These are phyloP conservation scores for Globisporangium cylindrosporum DNA, from an alignment of 352 stramenopile species.

Conservation along the genomic window DNA sequence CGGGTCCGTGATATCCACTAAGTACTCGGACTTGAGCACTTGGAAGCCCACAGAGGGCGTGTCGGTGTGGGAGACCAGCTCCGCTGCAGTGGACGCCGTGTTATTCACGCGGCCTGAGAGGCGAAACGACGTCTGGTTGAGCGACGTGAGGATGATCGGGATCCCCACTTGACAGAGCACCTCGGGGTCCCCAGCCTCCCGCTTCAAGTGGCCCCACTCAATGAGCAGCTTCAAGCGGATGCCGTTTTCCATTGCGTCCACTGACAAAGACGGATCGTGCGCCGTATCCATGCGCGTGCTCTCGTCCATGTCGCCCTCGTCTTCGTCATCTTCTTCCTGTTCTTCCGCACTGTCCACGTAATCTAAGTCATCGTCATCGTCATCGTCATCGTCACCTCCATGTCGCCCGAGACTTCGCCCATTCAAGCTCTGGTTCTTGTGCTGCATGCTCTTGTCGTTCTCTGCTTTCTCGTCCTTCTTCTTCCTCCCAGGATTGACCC, in stretches of 20 bases:
- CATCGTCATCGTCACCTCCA: conserved; percentile 5
- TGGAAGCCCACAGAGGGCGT: conserved; percentile 72
- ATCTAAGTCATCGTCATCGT: conserved; percentile 5
- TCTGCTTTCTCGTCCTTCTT: conserved; percentile 18
- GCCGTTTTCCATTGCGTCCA: conserved; percentile 85
- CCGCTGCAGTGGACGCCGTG: conserved; percentile 38
- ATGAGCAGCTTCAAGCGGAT: conserved; percentile 79
- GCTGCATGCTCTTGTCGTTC: not conserved
- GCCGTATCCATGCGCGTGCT: conserved; percentile 53
- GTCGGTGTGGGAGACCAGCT: conserved; percentile 57
- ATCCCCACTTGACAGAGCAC: conserved; percentile 82
- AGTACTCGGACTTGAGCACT: conserved; percentile 78
- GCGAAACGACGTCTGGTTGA: conserved; percentile 75
- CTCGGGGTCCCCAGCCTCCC: conserved; percentile 57
- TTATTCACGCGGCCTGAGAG: conserved; percentile 70
- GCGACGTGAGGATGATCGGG: conserved; percentile 76
- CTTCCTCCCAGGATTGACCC: conserved; percentile 51
- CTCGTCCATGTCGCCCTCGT: conserved; percentile 41
- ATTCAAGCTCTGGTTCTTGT: not conserved
- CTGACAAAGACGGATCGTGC: conserved; percentile 71
- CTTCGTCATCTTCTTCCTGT: conserved; percentile 39
- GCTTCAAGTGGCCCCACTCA: conserved; percentile 77
- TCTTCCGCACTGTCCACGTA: conserved; percentile 27
- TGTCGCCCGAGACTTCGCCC: not conserved
- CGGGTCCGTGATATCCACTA: conserved; percentile 78